Evolutionary conservation across 169 alveolate species (phyloP).

Genomic region (Babesia gibsoni): DNA sequence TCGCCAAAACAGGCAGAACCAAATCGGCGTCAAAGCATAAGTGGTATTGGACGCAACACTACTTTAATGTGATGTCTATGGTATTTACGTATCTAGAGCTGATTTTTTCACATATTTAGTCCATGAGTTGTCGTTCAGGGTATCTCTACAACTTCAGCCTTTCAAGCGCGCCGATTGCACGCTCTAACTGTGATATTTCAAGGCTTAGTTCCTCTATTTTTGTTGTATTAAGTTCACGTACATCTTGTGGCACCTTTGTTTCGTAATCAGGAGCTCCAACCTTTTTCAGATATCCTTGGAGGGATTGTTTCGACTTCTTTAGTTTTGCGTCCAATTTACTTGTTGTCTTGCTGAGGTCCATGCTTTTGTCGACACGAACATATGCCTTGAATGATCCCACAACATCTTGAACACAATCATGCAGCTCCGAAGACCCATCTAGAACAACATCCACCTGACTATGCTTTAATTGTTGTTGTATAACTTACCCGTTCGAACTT

Average conservation of each 20-base stretch:
- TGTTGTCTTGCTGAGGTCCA: slow-evolving; percentile 62
- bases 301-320: slow-evolving; percentile 31
- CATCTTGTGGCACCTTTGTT: slow-evolving; percentile 80
- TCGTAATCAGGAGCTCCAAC: slow-evolving; percentile 75
- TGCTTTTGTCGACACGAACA: slow-evolving; percentile 45
- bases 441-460: slow-evolving; percentile 30
- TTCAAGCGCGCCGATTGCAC: slow-evolving; percentile 56
- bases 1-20: slow-evolving; percentile 9
- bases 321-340: slow-evolving; percentile 33
- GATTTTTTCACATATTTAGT: too few species aligned
- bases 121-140: neutral
- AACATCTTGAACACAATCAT: slow-evolving; percentile 55
- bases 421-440: slow-evolving; percentile 19
- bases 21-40: neutral
- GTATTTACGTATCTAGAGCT: too few species aligned
- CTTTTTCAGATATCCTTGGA: slow-evolving; percentile 73
- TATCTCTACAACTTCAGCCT: neutral
- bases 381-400: slow-evolving; percentile 24
- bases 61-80: too few species aligned
- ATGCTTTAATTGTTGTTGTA: neutral
- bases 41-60: neutral
- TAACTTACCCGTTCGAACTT: slow-evolving; percentile 47
- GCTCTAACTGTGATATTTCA: slow-evolving; percentile 50
- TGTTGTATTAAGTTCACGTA: slow-evolving; percentile 72
- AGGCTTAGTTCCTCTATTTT: slow-evolving; percentile 69